phyloP scores from a whole-genome alignment of 139 green algal species.

The Chlorella ohadii region DNA sequence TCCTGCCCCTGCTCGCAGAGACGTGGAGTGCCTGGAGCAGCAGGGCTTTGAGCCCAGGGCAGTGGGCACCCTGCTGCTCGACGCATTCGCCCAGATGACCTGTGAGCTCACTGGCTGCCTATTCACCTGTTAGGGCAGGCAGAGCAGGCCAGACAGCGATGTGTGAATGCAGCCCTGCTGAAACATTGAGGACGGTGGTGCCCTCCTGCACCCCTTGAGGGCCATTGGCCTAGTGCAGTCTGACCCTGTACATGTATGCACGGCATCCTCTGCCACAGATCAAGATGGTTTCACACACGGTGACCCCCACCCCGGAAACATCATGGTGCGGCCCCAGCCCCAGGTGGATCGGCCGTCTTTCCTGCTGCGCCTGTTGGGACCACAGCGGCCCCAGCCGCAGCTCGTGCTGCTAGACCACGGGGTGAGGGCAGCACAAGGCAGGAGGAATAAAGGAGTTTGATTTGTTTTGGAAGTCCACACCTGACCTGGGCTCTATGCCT shows the following conservation, averaged over 20 bases:
- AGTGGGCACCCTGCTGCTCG: constrained; percentile 80
- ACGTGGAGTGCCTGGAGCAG: constrained; percentile 15
- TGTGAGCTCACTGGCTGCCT: constrained; percentile 21
- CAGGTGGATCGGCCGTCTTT: constrained; percentile 6
- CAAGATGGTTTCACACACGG: constrained; percentile 81
- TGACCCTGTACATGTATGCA: too few species aligned
- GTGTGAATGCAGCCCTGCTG: too few species aligned
- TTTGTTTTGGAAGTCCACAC: too few species aligned
- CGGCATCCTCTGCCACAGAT: constrained; percentile 22
- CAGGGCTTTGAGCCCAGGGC: background rate
- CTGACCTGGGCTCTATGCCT: too few species aligned
- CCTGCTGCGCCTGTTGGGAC: constrained; percentile 48
- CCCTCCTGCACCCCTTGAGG: too few species aligned
- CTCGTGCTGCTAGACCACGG: constrained; percentile 92
- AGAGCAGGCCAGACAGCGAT: too few species aligned
- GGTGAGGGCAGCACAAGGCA: background rate
- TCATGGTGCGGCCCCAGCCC: constrained; percentile 65
- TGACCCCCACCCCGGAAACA: constrained; percentile 71
- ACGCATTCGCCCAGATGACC: constrained; percentile 87
- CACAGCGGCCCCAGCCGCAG: constrained; percentile 65
- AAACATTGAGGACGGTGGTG: too few species aligned
- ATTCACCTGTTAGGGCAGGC: too few species aligned
- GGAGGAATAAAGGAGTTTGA: too few species aligned
- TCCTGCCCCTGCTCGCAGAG: background rate
- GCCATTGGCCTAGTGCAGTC: too few species aligned